Percentiles rank a stretch among this genome's conserved stretches.
Conservation (phyloP, 768 basidiomycete species). For the Suillus decipiens region DNA sequence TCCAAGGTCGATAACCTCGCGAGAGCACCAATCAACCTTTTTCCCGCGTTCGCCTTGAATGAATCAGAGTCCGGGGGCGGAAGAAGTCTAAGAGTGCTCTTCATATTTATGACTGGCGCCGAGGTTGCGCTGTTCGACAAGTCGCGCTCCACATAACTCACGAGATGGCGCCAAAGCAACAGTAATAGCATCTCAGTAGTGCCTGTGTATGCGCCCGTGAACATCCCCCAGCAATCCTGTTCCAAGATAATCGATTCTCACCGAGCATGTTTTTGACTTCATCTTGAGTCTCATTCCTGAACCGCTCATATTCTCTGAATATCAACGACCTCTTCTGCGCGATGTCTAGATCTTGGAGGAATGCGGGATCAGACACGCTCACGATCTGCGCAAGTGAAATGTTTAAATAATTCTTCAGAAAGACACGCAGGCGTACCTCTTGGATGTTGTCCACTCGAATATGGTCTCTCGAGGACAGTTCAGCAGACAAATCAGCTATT, state of each 20-base stretch:
- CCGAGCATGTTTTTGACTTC: slow-evolving; percentile 59
- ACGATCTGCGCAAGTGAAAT: slow-evolving; percentile 43
- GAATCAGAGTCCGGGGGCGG: slow-evolving; percentile 56
- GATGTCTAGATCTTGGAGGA: slow-evolving; percentile 68
- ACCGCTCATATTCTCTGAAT: slow-evolving; percentile 57
- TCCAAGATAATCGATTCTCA: slow-evolving; percentile 36
- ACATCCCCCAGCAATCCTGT: neutral
- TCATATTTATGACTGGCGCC: slow-evolving; percentile 34
- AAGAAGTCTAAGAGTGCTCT: slow-evolving; percentile 55
- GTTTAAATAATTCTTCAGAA: neutral
- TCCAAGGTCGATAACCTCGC: slow-evolving; percentile 55
- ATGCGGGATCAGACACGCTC: slow-evolving; percentile 48
- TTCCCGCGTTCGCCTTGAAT: slow-evolving; percentile 59
- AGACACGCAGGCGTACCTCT: slow-evolving; percentile 48
- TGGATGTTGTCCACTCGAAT: slow-evolving; percentile 70
- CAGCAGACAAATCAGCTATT: slow-evolving; percentile 65
- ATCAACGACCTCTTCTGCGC: slow-evolving; percentile 69
- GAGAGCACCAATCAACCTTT: slow-evolving; percentile 56
- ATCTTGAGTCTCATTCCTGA: slow-evolving; percentile 40
- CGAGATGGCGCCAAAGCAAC: slow-evolving; percentile 78
- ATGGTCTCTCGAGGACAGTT: slow-evolving; percentile 71
- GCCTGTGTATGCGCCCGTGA: slow-evolving; percentile 37
- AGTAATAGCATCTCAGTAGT: slow-evolving; percentile 79
- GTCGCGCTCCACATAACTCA: slow-evolving; percentile 55
- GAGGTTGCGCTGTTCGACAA: slow-evolving; percentile 9